Conservation (phyloP, 2,329 filamentous ascomycete species). For the Pestalotiopsis sp. region DNA sequence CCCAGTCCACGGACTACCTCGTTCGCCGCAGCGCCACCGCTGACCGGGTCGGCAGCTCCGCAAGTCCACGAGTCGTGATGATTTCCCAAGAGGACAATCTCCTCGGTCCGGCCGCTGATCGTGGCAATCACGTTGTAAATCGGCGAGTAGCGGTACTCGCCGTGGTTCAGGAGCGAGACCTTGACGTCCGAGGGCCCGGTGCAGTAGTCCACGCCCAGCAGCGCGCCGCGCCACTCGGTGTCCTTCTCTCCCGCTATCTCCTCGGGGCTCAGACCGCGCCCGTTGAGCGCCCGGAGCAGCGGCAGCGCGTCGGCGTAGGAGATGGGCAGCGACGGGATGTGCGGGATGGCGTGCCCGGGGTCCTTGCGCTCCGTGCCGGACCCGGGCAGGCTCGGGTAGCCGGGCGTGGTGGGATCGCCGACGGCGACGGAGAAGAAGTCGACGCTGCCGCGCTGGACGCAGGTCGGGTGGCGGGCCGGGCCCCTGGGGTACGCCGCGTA, state of each 20-base stretch:
- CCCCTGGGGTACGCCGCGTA: slow-evolving; percentile 68
- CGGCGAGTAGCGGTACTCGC: slow-evolving; percentile 16
- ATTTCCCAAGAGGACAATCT: slow-evolving; percentile 71
- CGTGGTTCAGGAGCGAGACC: slow-evolving; percentile 58
- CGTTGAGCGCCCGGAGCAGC: slow-evolving; percentile 69
- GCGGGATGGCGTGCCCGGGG: slow-evolving; percentile 49
- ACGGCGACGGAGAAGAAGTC: slow-evolving; percentile 58
- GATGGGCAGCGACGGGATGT: slow-evolving; percentile 66
- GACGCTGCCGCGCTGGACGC: slow-evolving; percentile 72
- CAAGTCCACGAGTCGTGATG: slow-evolving; percentile 78
- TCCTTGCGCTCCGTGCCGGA: slow-evolving; percentile 56
- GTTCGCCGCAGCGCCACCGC: slow-evolving; percentile 69
- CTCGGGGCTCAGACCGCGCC: slow-evolving; percentile 55
- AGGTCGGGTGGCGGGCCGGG: slow-evolving; percentile 69
- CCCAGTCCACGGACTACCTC: slow-evolving; percentile 71
- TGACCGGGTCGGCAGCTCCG: slow-evolving; percentile 73
- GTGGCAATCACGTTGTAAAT: slow-evolving; percentile 66
- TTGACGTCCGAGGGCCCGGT: slow-evolving; percentile 33
- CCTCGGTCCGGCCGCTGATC: slow-evolving; percentile 70
- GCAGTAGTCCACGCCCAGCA: slow-evolving; percentile 18
- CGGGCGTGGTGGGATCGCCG: slow-evolving; percentile 71
- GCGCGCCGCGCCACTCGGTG: slow-evolving; percentile 13
- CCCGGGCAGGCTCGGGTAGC: slow-evolving; percentile 72
- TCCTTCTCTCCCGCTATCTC: slow-evolving; percentile 6
- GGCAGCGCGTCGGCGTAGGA: slow-evolving; percentile 72